phyloP scores from a whole-genome alignment of 2,329 filamentous ascomycete species.

The Sphaerulina musiva region DNA sequence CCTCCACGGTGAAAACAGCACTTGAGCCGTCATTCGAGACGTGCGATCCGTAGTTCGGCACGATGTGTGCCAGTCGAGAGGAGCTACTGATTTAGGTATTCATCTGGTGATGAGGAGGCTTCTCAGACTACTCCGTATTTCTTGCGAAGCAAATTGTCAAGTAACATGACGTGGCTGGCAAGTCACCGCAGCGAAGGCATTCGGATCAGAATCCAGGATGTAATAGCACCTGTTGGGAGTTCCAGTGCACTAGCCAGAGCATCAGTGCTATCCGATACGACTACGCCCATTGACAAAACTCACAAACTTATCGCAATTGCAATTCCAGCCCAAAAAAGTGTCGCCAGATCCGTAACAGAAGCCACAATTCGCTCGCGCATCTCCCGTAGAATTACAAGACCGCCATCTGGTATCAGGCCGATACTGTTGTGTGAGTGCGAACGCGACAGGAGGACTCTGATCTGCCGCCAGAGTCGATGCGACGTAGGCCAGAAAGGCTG shows the following conservation, averaged over 20 bases:
- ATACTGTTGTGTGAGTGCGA: conserved; percentile 5
- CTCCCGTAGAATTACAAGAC: conserved; percentile 2
- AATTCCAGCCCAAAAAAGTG: conserved; percentile 9
- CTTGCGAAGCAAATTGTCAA: not conserved
- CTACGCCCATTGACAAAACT: not conserved
- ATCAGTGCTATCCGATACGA: not conserved
- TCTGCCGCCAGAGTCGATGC: conserved; percentile 3
- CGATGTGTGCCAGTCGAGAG: too few relatives aligned
- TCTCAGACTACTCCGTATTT: too few relatives aligned
- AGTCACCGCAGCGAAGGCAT: conserved; percentile 1
- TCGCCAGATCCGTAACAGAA: conserved; percentile 5
- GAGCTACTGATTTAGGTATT: too few relatives aligned
- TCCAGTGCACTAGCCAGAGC: conserved; percentile 4
- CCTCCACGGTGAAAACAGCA: too few relatives aligned
- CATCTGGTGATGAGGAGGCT: too few relatives aligned
- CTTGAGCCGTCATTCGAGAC: too few relatives aligned
- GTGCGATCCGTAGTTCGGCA: too few relatives aligned
- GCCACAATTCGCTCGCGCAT: conserved; percentile 8
- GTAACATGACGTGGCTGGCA: not conserved
- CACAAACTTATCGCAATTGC: conserved; percentile 11
- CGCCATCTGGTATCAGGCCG: conserved; percentile 4
- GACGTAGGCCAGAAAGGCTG: not conserved
- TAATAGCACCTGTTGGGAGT: conserved; percentile 8
- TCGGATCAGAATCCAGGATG: conserved; percentile 6
- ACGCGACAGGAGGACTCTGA: conserved; percentile 2